A percentile compares a stretch with the other conserved stretches of the same genome.
These are phyloP conservation scores for Penicillium malachiteum DNA, from an alignment of 495 filamentous ascomycete genomes.

Conservation along the genomic window DNA sequence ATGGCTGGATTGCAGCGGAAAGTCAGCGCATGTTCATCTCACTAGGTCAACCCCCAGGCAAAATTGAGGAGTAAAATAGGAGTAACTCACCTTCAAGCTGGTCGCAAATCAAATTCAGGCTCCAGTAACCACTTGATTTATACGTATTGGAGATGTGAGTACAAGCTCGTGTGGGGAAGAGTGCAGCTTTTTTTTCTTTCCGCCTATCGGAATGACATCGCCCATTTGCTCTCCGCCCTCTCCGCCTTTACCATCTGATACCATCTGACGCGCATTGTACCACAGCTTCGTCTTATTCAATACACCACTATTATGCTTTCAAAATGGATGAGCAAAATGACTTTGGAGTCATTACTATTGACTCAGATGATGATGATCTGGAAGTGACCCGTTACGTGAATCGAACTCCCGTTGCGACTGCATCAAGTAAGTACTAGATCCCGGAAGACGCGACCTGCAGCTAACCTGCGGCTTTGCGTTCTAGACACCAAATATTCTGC, in stretches of 20 bases:
- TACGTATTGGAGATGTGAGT: background rate
- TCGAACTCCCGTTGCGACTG: background rate
- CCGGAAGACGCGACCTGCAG: conserved; percentile 13
- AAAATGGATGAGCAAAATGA: conserved; percentile 13
- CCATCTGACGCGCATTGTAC: background rate
- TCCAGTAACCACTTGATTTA: conserved; percentile 1
- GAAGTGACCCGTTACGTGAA: conserved; percentile 27
- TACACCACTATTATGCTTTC: conserved; percentile 7
- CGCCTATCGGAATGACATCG: conserved; percentile 25
- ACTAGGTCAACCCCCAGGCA: too few species aligned
- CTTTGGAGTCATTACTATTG: conserved; percentile 28
- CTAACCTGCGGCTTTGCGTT: conserved; percentile 11
- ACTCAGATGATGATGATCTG: conserved; percentile 44
- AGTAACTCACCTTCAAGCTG: background rate
- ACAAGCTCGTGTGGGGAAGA: conserved; percentile 5
- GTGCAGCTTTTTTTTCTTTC: conserved; percentile 20
- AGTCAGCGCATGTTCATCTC: too few species aligned
- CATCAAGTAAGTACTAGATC: conserved; percentile 13
- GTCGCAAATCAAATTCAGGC: background rate
- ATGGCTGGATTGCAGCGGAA: background rate
- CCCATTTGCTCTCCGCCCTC: conserved; percentile 10
- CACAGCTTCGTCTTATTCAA: background rate
- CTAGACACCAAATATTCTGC: conserved; percentile 1
- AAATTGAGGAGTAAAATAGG: too few species aligned
- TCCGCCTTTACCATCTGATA: conserved; percentile 1